phyloP scores from a whole-genome alignment of 306 rosid species.

The Castanea sativa region DNA sequence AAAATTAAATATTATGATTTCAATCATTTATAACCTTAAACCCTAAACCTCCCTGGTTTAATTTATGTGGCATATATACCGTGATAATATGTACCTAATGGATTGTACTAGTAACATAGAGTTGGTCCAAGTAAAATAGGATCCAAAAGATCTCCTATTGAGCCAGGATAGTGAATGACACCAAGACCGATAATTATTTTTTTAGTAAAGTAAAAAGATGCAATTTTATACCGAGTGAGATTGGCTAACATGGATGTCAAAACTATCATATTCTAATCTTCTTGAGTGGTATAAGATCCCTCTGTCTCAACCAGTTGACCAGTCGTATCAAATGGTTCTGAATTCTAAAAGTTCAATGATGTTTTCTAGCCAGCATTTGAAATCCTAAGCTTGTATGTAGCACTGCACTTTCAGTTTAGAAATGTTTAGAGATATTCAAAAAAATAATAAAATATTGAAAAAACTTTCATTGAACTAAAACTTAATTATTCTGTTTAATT shows the following conservation, averaged over 20 bases:
- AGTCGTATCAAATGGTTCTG: background rate
- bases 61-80: too few relatives aligned
- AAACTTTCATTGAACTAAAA: too few relatives aligned
- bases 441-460: too few relatives aligned
- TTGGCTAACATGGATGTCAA: background rate
- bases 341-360: slow-evolving; percentile 1
- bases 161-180: background rate
- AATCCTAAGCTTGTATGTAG: background rate
- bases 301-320: background rate
- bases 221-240: background rate
- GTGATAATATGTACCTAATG: background rate
- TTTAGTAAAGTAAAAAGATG: background rate
- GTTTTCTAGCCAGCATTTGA: background rate
- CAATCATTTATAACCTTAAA: too few relatives aligned
- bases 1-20: too few relatives aligned
- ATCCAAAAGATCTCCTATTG: background rate
- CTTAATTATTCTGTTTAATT: too few relatives aligned
- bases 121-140: background rate
- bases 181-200: background rate
- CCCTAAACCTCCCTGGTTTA: too few relatives aligned
- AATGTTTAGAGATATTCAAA: too few relatives aligned
- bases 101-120: background rate
- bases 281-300: background rate
- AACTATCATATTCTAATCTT: background rate
- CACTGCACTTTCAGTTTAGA: background rate